phyloP scores from a whole-genome alignment of 768 basidiomycete genomes.

The Leucocoprinus sp. region DNA sequence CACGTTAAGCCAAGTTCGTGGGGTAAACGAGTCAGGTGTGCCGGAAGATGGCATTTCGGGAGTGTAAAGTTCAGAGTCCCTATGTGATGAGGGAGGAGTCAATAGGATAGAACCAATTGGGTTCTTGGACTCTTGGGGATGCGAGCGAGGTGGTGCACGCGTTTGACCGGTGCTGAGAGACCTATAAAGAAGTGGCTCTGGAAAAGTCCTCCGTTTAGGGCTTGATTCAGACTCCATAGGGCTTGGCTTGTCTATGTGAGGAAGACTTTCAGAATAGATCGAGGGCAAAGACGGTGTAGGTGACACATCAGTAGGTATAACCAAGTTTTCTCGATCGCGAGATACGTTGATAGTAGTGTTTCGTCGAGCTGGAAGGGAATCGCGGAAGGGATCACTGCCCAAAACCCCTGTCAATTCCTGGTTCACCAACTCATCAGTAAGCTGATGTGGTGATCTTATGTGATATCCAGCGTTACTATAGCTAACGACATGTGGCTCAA shows the following conservation, averaged over 20 bases:
- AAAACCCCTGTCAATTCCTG: slow-evolving; percentile 8
- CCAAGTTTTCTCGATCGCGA: neutral
- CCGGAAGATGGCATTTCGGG: neutral
- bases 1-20: slow-evolving; percentile 8
- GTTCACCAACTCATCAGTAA: neutral
- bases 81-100: slow-evolving; percentile 10
- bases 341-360: slow-evolving; percentile 13
- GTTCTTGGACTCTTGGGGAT: slow-evolving; percentile 15
- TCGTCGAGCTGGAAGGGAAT: slow-evolving; percentile 16
- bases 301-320: slow-evolving; percentile 15
- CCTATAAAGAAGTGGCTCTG: slow-evolving; percentile 6
- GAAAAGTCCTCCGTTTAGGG: neutral
- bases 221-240: slow-evolving; percentile 1
- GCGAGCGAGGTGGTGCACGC: slow-evolving; percentile 15
- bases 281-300: slow-evolving; percentile 40
- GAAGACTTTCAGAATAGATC: slow-evolving; percentile 39
- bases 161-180: slow-evolving; percentile 3
- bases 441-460: neutral
- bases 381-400: slow-evolving; percentile 28
- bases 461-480: slow-evolving; percentile 4
- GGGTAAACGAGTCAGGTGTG: neutral
- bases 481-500: slow-evolving; percentile 7
- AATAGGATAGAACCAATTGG: slow-evolving; percentile 3
- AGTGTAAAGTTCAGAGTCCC: neutral
- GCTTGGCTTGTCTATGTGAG: slow-evolving; percentile 26